Evolutionary conservation across 345 rosid genomes (phyloP).

Genomic region (Corymbia maculata): DNA sequence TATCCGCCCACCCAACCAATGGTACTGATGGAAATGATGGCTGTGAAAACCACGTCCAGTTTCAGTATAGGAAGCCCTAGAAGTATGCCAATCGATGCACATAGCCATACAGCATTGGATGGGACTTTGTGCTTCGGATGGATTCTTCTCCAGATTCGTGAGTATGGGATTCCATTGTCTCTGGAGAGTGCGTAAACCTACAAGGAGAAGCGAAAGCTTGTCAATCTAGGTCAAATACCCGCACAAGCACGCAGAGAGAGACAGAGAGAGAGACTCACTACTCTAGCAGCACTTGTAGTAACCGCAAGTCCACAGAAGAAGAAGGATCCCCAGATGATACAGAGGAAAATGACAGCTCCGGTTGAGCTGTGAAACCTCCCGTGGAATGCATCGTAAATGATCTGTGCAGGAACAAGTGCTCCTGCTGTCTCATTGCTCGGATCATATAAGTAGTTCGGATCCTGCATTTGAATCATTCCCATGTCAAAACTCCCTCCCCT

Average conservation of each 20-base stretch:
- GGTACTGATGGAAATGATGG: conserved; percentile 15
- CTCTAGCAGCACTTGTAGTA: conserved; percentile 17
- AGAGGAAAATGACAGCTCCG: conserved; percentile 12
- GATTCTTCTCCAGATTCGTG: conserved; percentile 6
- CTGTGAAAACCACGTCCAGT: conserved; percentile 13
- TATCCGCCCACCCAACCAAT: conserved; percentile 18
- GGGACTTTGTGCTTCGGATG: conserved; percentile 13
- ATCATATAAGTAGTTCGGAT: conserved; percentile 4
- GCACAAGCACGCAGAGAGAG: background rate
- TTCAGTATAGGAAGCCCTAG: conserved; percentile 8
- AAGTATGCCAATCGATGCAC: conserved; percentile 3
- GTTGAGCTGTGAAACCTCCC: conserved; percentile 6
- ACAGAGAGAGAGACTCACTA: background rate
- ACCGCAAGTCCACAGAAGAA: conserved; percentile 15
- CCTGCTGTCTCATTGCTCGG: conserved; percentile 12
- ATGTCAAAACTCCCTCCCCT: background rate
- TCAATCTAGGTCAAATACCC: background rate
- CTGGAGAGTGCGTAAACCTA: conserved; percentile 12
- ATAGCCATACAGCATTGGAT: conserved; percentile 11
- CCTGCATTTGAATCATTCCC: background rate
- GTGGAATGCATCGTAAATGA: conserved; percentile 7
- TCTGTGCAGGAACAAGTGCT: conserved; percentile 9
- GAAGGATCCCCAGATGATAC: conserved; percentile 19
- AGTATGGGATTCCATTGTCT: conserved; percentile 19
- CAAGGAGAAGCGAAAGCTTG: background rate